Percentiles rank a stretch among this genome's conserved stretches.
Conservation (phyloP, 345 rosid species). For the Syzygium jambos region DNA sequence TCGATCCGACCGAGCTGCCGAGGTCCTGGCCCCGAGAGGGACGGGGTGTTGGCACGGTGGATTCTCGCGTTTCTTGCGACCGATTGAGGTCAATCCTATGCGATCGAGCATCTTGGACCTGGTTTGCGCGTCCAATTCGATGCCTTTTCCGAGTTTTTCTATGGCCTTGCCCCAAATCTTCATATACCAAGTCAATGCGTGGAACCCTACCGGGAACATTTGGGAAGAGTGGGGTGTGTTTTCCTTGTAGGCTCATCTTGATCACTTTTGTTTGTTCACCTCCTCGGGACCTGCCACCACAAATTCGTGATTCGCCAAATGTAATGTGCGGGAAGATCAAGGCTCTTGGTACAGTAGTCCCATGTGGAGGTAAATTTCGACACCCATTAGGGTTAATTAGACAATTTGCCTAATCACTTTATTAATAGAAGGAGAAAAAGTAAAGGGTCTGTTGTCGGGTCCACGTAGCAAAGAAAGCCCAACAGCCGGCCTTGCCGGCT, state of each 20-base stretch:
- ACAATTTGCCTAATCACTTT: not conserved
- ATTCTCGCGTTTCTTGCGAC: not conserved
- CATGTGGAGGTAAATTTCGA: not conserved
- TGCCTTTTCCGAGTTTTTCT: not conserved
- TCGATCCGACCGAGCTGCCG: not conserved
- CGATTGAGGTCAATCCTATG: not conserved
- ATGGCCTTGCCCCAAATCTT: not conserved
- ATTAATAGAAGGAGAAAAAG: not conserved
- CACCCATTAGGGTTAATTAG: not conserved
- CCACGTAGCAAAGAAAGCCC: not conserved
- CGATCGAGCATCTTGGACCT: not conserved
- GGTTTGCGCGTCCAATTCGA: not conserved
- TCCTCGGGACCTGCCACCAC: not conserved
- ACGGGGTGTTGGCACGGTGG: not conserved
- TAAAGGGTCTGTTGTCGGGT: not conserved
- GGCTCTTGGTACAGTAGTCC: not conserved
- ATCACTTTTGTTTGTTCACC: not conserved
- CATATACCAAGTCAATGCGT: not conserved
- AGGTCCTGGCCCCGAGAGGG: not conserved
- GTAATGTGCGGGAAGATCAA: not conserved
- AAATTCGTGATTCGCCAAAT: not conserved
- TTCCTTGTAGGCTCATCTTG: not conserved
- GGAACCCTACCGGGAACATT: not conserved
- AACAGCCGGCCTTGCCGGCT: constrained; percentile 8
- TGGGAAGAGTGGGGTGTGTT: not conserved